Evolutionary conservation across 2,329 filamentous ascomycete genomes (phyloP), one percentile per base, ranked within the genome.

Genomic region (Penicillium sp.): DNA sequence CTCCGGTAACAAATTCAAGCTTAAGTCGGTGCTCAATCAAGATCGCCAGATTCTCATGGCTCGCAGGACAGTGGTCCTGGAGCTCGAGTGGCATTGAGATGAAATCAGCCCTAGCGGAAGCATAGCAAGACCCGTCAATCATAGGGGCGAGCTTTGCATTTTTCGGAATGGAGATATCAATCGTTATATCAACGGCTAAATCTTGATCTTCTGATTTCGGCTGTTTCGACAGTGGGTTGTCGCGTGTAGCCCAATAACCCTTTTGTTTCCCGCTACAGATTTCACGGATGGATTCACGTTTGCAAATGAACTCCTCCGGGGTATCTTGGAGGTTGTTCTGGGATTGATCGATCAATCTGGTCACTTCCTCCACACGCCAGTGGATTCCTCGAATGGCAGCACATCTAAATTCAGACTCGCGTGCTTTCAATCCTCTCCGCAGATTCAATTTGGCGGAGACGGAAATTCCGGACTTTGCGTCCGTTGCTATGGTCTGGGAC

Each of bases 391-490:
- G 57, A 33, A 62, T 49, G 7, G 55, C 33, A 31, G 53, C 29
- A 50, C 55, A 58, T 33, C 37, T 60, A 55, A 55, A 60, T 26
- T 62, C 60, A 11, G 52, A 54, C 8, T 55, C 44, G 14, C 57
- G 57, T 1, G 16, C 45, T 5, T 33, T 45, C 9, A 37, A 9
- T 49, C 60, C 60, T 65, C 63, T 64, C 61, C 69, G 70, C 65
- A 70, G 60, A 65, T 61, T 68, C 50, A 57, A 54, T 63, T 66
- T 65, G 52, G 46, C 64, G 35, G 49, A 16, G 13, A 60, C n/a
- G 3, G 47, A 54, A 11, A 62, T 13, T 3, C 45, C 51, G 9
- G 52, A 58, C 2, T 22, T 46, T n/a, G 53, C 22, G 9, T 21
- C 29, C 4, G 31, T 21, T 13, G 27, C 33, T 4, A 54, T 22